These are phyloP conservation scores for Hyaloscypha variabilis DNA, from an alignment of 495 filamentous ascomycete genomes.

Conservation along the genomic window DNA sequence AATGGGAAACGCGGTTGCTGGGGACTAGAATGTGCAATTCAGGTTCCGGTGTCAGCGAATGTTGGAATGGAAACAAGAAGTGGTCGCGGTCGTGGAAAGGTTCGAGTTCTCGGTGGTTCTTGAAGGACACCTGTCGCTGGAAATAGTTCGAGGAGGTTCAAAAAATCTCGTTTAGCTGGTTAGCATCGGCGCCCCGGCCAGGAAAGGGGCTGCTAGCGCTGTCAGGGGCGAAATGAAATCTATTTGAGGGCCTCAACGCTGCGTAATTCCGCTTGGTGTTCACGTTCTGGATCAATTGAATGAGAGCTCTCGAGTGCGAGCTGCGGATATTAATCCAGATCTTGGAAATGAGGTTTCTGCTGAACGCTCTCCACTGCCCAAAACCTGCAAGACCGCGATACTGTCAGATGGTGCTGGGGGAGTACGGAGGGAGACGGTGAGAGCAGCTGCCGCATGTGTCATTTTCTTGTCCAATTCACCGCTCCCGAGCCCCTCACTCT, in stretches of 20 bases:
- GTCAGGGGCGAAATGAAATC: conserved; percentile 22
- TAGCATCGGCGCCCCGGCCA: neutral
- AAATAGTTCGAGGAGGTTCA: conserved; percentile 6
- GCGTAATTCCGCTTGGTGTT: conserved; percentile 17
- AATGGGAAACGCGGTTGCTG: neutral
- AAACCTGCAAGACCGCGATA: conserved; percentile 5
- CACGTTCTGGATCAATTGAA: conserved; percentile 30
- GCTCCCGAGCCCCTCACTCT: neutral
- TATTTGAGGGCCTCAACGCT: neutral
- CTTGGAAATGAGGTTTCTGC: neutral
- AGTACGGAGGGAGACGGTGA: neutral
- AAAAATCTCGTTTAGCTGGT: conserved; percentile 24
- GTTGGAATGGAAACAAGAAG: conserved; percentile 2
- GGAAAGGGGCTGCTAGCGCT: conserved; percentile 19
- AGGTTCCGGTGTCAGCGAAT: neutral
- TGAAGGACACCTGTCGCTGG: conserved; percentile 11
- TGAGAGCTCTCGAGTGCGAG: conserved; percentile 11
- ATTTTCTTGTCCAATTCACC: conserved; percentile 1
- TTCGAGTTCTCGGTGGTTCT: neutral
- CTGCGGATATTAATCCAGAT: neutral
- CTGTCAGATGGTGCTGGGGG: conserved; percentile 8
- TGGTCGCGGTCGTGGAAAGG: neutral
- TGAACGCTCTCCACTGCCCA: neutral
- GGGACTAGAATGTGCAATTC: neutral
- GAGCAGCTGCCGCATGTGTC: conserved; percentile 17